phyloP scores from a whole-genome alignment of 305 asterid species.

The Fraxinus platypoda region DNA sequence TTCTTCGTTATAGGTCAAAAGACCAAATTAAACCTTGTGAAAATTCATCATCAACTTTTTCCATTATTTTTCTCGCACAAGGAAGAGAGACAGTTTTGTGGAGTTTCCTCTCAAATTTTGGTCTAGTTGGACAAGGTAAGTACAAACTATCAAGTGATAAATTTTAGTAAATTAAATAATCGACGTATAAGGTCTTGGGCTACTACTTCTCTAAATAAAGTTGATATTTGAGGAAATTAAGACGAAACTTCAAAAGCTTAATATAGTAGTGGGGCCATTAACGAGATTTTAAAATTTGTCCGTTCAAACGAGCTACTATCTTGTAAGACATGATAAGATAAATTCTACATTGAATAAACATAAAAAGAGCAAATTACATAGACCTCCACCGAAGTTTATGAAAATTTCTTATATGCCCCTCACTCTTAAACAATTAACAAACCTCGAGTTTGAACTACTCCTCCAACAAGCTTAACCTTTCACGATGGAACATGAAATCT shows the following conservation, averaged over 20 bases:
- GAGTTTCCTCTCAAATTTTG: not conserved
- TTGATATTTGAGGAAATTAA: no score
- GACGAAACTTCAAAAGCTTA: not conserved
- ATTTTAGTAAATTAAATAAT: no score
- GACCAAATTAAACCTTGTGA: not conserved
- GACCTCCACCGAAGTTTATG: not conserved
- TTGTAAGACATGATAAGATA: not conserved
- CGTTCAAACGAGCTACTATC: not conserved
- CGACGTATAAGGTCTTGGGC: not conserved
- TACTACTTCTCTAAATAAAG: not conserved
- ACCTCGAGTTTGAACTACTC: not conserved
- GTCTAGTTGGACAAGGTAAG: not conserved
- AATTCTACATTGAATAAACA: no score
- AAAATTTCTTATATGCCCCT: not conserved
- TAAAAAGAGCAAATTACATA: not conserved
- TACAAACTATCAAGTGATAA: not conserved
- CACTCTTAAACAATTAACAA: not conserved
- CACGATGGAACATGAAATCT: not conserved
- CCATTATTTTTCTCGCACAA: no score
- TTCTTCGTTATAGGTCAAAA: not conserved
- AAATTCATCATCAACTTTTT: not conserved
- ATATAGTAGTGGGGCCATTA: no score
- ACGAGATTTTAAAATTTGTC: not conserved
- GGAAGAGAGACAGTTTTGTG: not conserved
- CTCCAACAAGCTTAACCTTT: not conserved